Conservation (phyloP, 208 protist genomes). For the Acanthamoeba triangularis region DNA sequence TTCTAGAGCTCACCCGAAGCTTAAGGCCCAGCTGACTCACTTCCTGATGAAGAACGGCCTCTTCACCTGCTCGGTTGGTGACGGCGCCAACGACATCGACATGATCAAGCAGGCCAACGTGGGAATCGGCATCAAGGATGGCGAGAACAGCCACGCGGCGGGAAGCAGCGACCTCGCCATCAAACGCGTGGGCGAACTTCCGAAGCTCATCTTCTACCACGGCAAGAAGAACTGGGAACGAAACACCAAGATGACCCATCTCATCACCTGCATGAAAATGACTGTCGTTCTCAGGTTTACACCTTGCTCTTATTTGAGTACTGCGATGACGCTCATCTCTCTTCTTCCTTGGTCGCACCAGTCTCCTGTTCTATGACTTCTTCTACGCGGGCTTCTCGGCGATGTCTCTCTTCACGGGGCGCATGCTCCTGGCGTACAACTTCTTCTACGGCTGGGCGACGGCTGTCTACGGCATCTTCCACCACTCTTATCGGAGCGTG, state of each 20-base stretch:
- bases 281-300: slow-evolving; percentile 68
- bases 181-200: slow-evolving; percentile 70
- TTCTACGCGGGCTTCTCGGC: slow-evolving; percentile 55
- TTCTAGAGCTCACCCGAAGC: slow-evolving; percentile 64
- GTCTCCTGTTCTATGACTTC: slow-evolving; percentile 75
- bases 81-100: slow-evolving; percentile 77
- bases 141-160: slow-evolving; percentile 70
- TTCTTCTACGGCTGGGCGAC: slow-evolving; percentile 78
- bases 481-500: slow-evolving; percentile 54
- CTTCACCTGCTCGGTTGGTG: slow-evolving; percentile 70
- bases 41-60: slow-evolving; percentile 78
- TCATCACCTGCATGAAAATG: slow-evolving; percentile 79
- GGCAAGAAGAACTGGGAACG: slow-evolving; percentile 76
- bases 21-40: slow-evolving; percentile 71
- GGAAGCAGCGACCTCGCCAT: slow-evolving; percentile 77
- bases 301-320: background rate
- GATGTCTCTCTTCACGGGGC: slow-evolving; percentile 58
- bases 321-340: background rate
- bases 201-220: slow-evolving; percentile 71
- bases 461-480: slow-evolving; percentile 76
- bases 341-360: background rate
- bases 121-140: slow-evolving; percentile 75
- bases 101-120: slow-evolving; percentile 78
- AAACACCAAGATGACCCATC: slow-evolving; percentile 76
- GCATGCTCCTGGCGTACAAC: slow-evolving; percentile 76